These are phyloP conservation scores for Taphrina flavorubra DNA, from an alignment of 1,139 yeast genomes.

Conservation along the genomic window DNA sequence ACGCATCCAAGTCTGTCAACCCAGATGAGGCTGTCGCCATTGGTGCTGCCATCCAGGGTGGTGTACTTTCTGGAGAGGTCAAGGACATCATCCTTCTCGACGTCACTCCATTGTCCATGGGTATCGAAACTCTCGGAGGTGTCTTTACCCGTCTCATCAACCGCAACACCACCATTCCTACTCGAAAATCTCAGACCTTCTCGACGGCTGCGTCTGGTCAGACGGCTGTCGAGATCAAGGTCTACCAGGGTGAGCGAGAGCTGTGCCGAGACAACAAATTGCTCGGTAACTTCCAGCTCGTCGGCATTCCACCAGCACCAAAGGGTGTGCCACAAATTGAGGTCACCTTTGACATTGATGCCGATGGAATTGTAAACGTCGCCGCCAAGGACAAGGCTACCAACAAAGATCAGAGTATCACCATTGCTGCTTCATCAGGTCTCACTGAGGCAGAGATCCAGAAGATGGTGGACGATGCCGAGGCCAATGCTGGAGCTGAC, in stretches of 20 bases:
- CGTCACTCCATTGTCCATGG: conserved; percentile 95
- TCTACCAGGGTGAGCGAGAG: conserved; percentile 99
- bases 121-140: conserved; percentile 99
- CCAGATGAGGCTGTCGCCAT: conserved; percentile 99
- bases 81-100: conserved; percentile 92
- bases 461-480: conserved; percentile 98
- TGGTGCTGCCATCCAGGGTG: conserved; percentile 99
- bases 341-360: conserved; percentile 96
- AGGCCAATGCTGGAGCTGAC: conserved; percentile 95
- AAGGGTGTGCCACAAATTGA: conserved; percentile 99
- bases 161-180: conserved; percentile 97
- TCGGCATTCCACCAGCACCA: conserved; percentile 98
- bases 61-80: conserved; percentile 97
- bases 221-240: conserved; percentile 98
- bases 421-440: conserved; percentile 99
- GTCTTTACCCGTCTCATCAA: conserved; percentile 96
- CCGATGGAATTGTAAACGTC: conserved; percentile 98
- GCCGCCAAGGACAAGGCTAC: conserved; percentile 98
- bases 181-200: conserved; percentile 95
- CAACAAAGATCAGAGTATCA: conserved; percentile 97
- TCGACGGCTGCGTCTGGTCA: conserved; percentile 99
- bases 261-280: conserved; percentile 97
- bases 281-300: conserved; percentile 92
- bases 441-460: conserved; percentile 94
- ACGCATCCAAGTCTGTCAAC: conserved; percentile 98